A percentile compares a stretch with the other conserved stretches of the same genome.
Conservation (phyloP, 768 basidiomycete genomes). For the Auriscalpium microsporum region DNA sequence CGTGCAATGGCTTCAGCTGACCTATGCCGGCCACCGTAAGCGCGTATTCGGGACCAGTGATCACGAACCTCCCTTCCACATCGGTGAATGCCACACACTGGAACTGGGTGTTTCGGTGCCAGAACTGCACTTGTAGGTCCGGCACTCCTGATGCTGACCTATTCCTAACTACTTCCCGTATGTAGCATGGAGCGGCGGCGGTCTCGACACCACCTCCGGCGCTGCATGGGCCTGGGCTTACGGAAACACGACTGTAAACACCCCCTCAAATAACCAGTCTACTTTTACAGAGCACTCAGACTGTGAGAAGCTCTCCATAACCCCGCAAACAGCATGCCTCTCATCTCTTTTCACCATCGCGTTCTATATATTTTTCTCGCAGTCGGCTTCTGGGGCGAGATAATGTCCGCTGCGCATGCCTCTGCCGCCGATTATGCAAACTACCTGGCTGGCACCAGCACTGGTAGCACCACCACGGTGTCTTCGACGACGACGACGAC, state of each 20-base stretch:
- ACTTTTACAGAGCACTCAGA: slow-evolving; percentile 51
- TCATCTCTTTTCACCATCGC: background rate
- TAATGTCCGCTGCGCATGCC: slow-evolving; percentile 36
- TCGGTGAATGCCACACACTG: slow-evolving; percentile 52
- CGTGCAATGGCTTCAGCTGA: background rate
- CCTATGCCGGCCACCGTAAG: slow-evolving; percentile 15
- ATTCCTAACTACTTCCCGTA: background rate
- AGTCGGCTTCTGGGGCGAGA: slow-evolving; percentile 56
- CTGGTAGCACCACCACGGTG: slow-evolving; percentile 20
- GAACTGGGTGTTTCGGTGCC: slow-evolving; percentile 63
- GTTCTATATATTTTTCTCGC: background rate
- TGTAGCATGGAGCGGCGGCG: slow-evolving; percentile 33
- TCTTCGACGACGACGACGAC: slow-evolving; percentile 24
- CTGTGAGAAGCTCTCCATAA: slow-evolving; percentile 29
- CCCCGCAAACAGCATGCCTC: background rate
- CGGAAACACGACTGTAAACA: slow-evolving; percentile 35
- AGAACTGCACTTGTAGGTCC: slow-evolving; percentile 51
- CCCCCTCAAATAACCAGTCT: slow-evolving; percentile 41
- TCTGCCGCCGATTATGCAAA: slow-evolving; percentile 33
- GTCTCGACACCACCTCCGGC: slow-evolving; percentile 25
- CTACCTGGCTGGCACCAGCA: slow-evolving; percentile 41
- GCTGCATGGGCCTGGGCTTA: slow-evolving; percentile 46
- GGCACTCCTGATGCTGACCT: background rate
- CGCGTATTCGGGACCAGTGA: slow-evolving; percentile 39
- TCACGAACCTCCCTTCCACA: slow-evolving; percentile 44